Conservation (phyloP, 208 protist genomes). For the Leishmania martiniquensis region DNA sequence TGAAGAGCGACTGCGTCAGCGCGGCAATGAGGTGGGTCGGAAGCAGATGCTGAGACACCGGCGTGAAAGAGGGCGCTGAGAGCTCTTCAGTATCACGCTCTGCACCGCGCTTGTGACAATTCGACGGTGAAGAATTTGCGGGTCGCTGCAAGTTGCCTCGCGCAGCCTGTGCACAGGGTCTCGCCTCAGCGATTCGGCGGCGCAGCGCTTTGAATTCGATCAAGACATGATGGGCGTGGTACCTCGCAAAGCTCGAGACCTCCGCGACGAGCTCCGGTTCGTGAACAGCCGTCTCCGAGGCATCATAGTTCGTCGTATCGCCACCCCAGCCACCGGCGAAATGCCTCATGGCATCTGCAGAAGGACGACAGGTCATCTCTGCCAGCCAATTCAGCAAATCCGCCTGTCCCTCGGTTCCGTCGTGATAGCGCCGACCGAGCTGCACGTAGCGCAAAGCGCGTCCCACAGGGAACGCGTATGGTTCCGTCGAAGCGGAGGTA, state of each 20-base stretch:
- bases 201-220: conserved; percentile 40
- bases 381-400: conserved; percentile 12
- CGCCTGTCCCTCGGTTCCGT: conserved; percentile 7
- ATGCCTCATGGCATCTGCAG: not conserved
- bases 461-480: conserved; percentile 40
- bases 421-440: conserved; percentile 20
- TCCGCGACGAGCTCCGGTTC: conserved; percentile 7
- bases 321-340: not conserved
- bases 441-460: conserved; percentile 44
- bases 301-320: too few species aligned
- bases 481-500: not conserved
- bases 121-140: not conserved
- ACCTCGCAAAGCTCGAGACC: conserved; percentile 48
- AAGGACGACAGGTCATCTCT: not conserved
- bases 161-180: not conserved
- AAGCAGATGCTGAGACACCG: not conserved
- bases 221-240: conserved; percentile 80
- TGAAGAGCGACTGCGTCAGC: conserved; percentile 43
- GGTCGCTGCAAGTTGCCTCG: not conserved
- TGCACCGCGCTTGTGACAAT: not conserved
- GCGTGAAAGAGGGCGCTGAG: not conserved
- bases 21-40: not conserved
- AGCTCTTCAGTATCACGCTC: not conserved
- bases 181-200: not conserved
- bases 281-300: not conserved